A percentile compares a stretch with the other conserved stretches of the same genome.
Conservation (phyloP, 495 filamentous ascomycete species). For the Platismatia glauca region DNA sequence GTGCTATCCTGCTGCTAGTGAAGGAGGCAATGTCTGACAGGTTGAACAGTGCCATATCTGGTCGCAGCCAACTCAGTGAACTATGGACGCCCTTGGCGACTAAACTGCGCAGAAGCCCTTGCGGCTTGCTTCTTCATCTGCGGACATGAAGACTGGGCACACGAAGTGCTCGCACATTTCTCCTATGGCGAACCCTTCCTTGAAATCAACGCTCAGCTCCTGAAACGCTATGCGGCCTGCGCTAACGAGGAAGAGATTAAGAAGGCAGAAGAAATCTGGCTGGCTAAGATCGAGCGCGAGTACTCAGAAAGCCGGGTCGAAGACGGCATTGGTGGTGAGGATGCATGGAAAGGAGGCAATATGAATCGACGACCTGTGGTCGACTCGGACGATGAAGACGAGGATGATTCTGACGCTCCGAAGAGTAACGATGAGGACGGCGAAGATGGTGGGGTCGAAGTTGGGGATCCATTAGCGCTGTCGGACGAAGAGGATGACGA, state of each 20-base stretch:
- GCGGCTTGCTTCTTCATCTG: conserved; percentile 90
- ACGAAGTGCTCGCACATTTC: conserved; percentile 71
- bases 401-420: conserved; percentile 40
- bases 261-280: conserved; percentile 73
- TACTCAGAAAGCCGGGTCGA: conserved; percentile 70
- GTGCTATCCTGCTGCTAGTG: background rate
- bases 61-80: conserved; percentile 96
- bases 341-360: conserved; percentile 81
- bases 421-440: conserved; percentile 42
- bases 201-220: conserved; percentile 71
- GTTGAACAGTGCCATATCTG: conserved; percentile 64
- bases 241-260: conserved; percentile 80
- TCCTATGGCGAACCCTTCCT: conserved; percentile 81
- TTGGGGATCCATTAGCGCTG: conserved; percentile 61
- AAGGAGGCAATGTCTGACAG: conserved; percentile 1
- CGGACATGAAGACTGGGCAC: conserved; percentile 83
- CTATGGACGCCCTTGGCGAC: conserved; percentile 86
- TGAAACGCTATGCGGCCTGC: conserved; percentile 81
- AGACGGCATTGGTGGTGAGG: conserved; percentile 46
- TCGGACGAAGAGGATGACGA: conserved; percentile 74
- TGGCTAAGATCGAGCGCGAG: conserved; percentile 80
- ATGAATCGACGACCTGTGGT: conserved; percentile 55
- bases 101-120: conserved; percentile 93
- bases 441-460: conserved; percentile 38
- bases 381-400: conserved; percentile 43